phyloP scores from a whole-genome alignment of 257 asterid genomes.

The Solanum gandarillasii region DNA sequence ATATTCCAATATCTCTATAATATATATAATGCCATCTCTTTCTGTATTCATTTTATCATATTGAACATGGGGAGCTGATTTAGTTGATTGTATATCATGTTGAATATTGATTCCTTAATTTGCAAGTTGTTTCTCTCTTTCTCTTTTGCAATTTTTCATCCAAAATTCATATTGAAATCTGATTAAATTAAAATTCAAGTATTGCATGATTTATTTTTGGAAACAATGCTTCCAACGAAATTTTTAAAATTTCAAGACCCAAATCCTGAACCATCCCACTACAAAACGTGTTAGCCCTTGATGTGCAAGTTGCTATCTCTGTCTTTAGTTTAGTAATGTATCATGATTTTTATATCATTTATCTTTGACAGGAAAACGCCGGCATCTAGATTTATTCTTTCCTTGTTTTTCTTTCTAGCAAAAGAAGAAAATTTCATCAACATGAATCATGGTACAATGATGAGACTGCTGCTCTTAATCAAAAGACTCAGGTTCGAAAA shows the following conservation, averaged over 20 bases:
- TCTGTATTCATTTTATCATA: neutral
- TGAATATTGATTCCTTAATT: neutral
- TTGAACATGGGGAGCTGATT: neutral
- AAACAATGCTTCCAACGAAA: accelerated
- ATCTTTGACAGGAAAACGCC: too few relatives aligned
- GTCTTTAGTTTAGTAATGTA: neutral
- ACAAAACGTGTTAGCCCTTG: neutral
- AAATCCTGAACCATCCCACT: neutral
- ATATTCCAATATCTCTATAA: neutral
- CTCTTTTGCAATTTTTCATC: too few relatives aligned
- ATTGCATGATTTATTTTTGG: neutral
- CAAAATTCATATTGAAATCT: accelerated
- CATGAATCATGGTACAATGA: too few relatives aligned
- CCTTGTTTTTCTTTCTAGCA: too few relatives aligned
- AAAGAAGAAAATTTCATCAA: too few relatives aligned
- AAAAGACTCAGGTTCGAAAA: too few relatives aligned
- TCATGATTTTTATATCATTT: too few relatives aligned
- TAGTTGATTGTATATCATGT: neutral
- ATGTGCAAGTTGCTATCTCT: neutral
- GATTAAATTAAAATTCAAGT: neutral
- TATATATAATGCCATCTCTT: neutral
- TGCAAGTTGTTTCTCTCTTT: neutral
- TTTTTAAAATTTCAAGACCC: too few relatives aligned
- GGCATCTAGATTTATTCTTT: too few relatives aligned
- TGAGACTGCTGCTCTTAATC: too few relatives aligned